Base-by-base conservation (phyloP, 2,329 filamentous ascomycete species). In the Coniochaeta sp. region DNA sequence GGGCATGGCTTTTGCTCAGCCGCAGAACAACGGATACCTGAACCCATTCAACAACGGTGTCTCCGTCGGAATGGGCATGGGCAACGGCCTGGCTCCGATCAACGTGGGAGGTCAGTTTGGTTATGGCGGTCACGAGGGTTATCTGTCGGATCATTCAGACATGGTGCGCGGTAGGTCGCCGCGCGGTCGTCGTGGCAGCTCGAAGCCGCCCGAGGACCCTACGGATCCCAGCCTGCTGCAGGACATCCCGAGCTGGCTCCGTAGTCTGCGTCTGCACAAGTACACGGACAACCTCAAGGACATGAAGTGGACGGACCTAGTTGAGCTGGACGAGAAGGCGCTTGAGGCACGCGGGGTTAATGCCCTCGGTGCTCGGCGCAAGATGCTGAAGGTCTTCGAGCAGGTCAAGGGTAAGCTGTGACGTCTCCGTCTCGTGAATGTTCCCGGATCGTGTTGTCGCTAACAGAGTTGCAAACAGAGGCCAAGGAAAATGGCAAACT, bases 331-430 rank as follows among this genome's bases (percentile, higher is more conserved):
- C 63, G 94, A 99, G 60, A 91, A 91, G 65, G 91, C 89, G 48
- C 76, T 99, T 57, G 92, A 97, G 71, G 88, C 90, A 24, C 86
- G 90, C 50, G 94, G 94, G 48, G 94, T 99, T 28, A 96, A 96
- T 67, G 94, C 94, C 51, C 80, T 97, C 52, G 94, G 94, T 61
- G 94, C 94, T 16, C 80, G 94, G 60, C 87, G 92, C 67, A 99
- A 99, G 81, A 95, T 99, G 89, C 75, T 99, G 55, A 99, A 99
- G 82, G 94, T 97, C 52, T 97, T 97, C 71, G 94, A 97, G 63
- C 91, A 96, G 75, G 92, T 97, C 63, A 90, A 84, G 71, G 87
- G 82, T 84, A 71, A 57, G 72, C 61, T 14, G 32, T 6, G 13
- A 4, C n/a, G n/a, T 10, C 16, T 12, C 33, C 31, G 16, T 45